Conservation (phyloP, 2,329 filamentous ascomycete genomes). For the Colletotrichum liriopes region DNA sequence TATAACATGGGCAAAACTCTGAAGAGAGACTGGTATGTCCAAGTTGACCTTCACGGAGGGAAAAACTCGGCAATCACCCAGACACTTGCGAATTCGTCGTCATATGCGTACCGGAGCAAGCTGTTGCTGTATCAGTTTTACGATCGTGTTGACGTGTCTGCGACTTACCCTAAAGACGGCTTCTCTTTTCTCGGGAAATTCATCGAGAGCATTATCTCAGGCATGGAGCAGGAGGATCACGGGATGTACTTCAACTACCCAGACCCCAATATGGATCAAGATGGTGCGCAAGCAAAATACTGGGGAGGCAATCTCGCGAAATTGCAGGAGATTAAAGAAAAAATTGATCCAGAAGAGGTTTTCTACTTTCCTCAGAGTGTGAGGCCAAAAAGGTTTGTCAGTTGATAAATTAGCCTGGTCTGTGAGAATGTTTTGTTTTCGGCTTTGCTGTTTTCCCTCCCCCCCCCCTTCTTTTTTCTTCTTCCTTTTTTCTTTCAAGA, state of each 20-base stretch:
- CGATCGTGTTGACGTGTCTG: conserved; percentile 53
- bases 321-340: conserved; percentile 54
- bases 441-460: too few relatives aligned
- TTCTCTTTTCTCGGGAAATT: conserved; percentile 54
- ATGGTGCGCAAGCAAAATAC: conserved; percentile 54
- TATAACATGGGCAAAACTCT: conserved; percentile 43
- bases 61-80: conserved; percentile 55
- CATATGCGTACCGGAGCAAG: conserved; percentile 59
- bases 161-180: conserved; percentile 52
- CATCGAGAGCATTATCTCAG: conserved; percentile 51
- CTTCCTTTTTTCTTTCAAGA: too few relatives aligned
- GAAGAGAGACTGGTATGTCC: conserved; percentile 53
- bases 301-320: conserved; percentile 54
- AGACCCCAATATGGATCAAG: conserved; percentile 54
- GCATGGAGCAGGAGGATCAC: conserved; percentile 49
- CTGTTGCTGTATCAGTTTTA: conserved; percentile 67
- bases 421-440: too few relatives aligned
- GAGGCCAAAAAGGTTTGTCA: background rate
- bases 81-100: conserved; percentile 46
- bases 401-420: too few relatives aligned
- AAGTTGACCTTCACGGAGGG: conserved; percentile 54
- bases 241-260: conserved; percentile 61
- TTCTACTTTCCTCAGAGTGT: conserved; percentile 60
- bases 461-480: too few relatives aligned
- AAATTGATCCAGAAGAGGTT: conserved; percentile 55